These are phyloP conservation scores for Penicillium sp. DNA, from an alignment of 2,329 filamentous ascomycete genomes.

Conservation along the genomic window DNA sequence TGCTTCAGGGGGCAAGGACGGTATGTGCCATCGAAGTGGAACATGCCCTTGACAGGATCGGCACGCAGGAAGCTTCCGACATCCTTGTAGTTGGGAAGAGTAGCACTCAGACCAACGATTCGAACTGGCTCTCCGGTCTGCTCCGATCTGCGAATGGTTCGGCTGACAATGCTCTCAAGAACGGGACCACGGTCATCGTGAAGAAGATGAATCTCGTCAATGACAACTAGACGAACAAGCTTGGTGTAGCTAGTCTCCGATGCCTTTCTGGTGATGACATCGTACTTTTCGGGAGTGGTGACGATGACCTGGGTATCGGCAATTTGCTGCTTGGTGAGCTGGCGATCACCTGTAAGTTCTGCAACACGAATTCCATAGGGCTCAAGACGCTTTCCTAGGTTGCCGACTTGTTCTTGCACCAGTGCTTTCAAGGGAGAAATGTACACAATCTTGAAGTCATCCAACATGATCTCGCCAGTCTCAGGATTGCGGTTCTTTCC, in stretches of 20 bases:
- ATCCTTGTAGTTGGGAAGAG: slow-evolving; percentile 93
- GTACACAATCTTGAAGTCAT: slow-evolving; percentile 98
- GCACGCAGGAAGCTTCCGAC: slow-evolving; percentile 94
- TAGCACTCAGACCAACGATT: slow-evolving; percentile 89
- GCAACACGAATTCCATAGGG: slow-evolving; percentile 89
- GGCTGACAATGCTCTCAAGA: slow-evolving; percentile 91
- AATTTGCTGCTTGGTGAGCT: slow-evolving; percentile 98
- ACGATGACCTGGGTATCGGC: slow-evolving; percentile 97
- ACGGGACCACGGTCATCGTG: slow-evolving; percentile 98
- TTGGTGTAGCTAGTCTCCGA: slow-evolving; percentile 97
- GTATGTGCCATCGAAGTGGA: slow-evolving; percentile 95
- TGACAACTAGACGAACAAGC: slow-evolving; percentile 92
- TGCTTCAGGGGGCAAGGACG: slow-evolving; percentile 92
- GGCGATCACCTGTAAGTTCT: slow-evolving; percentile 96
- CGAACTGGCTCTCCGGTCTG: slow-evolving; percentile 93
- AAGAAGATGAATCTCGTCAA: slow-evolving; percentile 96
- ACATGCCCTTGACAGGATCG: slow-evolving; percentile 79
- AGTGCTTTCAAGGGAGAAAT: slow-evolving; percentile 94
- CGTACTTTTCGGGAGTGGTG: slow-evolving; percentile 98
- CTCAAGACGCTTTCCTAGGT: slow-evolving; percentile 88
- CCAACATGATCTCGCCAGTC: slow-evolving; percentile 91
- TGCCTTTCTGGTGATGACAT: slow-evolving; percentile 96
- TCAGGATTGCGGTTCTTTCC: slow-evolving; percentile 88
- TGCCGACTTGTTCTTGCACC: slow-evolving; percentile 97
- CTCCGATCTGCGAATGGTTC: slow-evolving; percentile 89